phyloP scores from a whole-genome alignment of 2,329 filamentous ascomycete species.

The Coniochaeta sp. region DNA sequence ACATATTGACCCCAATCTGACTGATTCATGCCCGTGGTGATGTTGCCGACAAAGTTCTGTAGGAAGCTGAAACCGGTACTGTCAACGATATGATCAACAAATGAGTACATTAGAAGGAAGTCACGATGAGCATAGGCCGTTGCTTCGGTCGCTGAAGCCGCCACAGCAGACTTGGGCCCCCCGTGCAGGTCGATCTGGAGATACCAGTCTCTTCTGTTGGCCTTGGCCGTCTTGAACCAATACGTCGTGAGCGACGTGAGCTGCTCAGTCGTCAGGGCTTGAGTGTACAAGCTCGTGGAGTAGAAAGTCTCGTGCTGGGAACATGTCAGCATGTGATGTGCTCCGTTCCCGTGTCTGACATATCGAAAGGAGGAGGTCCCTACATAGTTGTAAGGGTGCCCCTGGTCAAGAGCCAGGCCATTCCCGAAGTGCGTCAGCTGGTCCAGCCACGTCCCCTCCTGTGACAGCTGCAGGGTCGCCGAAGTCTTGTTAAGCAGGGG shows the following conservation, averaged over 20 bases:
- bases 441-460: conserved; percentile 21
- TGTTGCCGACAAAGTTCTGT: conserved; percentile 23
- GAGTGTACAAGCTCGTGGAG: conserved; percentile 31
- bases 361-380: background rate
- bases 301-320: conserved; percentile 32
- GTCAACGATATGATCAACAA: conserved; percentile 23
- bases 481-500: conserved; percentile 26
- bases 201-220: conserved; percentile 29
- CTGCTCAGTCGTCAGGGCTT: conserved; percentile 24
- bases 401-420: conserved; percentile 19
- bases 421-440: conserved; percentile 24
- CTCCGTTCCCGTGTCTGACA: background rate
- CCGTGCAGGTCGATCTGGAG: conserved; percentile 34
- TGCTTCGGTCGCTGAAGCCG: conserved; percentile 16
- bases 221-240: conserved; percentile 29
- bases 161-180: conserved; percentile 28
- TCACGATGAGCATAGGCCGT: conserved; percentile 34
- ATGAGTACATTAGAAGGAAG: conserved; percentile 40
- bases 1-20: conserved; percentile 30
- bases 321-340: background rate
- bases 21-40: conserved; percentile 19
- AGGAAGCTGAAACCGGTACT: conserved; percentile 22
- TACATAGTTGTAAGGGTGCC: conserved; percentile 18
- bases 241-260: conserved; percentile 29
- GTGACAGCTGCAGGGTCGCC: conserved; percentile 21